Evolutionary conservation across 306 rosid genomes (phyloP), one percentile per base, ranked within the genome.

Genomic region (Betula pendula): DNA sequence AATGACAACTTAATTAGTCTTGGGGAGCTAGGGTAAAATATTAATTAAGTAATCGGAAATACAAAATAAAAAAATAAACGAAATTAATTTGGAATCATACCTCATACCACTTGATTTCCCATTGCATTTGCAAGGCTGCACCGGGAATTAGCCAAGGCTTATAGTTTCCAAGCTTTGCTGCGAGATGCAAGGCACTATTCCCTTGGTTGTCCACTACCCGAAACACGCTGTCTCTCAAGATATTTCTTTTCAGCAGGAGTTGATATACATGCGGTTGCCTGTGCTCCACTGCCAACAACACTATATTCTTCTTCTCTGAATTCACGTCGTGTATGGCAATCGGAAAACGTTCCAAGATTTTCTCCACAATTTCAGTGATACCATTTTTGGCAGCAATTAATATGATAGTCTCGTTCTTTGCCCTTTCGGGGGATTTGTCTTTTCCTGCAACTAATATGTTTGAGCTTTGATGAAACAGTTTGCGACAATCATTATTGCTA

Each of bases 321-420:
- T 89, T 82, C 40, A 51, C 31, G 15, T 89, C 96, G 53, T 87
- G 83, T 49, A 84, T 55, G 0, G 96, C 96, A 66, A 86, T 84
- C 0, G 93, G 93, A 79, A 84, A 87, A 45, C 33, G 2, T 5
- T 73, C 68, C 1, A 89, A 38, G 43, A 91, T 87, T 59, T 70
- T 80, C 73, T 65, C 81, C 20, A 91, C 89, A 75, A 91, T 82
- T 55, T 91, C 96, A 1, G 66, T 83, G 73, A 89, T 83, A 17
- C 93, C 96, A 63, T 84, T 87, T 79, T 87, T 89, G 5, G 93
- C 90, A 14, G 96, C 96, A 17, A 89, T 75, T 60, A 91, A 31
- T 31, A 31, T 31, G 35, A 4, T 31, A 31, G 35, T 31, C 35
- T 31, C 35, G 35, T 31, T n/a, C n/a, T n/a, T n/a, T n/a, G n/a